These are phyloP conservation scores for Argentina anserina DNA, from an alignment of 306 rosid genomes.

Conservation along the genomic window DNA sequence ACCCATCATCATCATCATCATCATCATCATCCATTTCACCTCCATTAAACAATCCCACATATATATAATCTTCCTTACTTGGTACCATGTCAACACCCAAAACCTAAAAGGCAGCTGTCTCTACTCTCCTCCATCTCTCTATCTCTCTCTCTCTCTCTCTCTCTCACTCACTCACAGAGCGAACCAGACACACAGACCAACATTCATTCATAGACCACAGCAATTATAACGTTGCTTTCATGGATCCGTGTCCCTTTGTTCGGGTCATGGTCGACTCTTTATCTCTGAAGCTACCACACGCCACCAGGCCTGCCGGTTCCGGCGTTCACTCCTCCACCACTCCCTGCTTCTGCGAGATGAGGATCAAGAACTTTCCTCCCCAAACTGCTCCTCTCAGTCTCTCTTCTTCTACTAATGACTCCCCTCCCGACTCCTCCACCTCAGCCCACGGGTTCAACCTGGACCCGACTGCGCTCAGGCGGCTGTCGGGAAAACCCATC, in stretches of 20 bases:
- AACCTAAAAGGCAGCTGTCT: constrained; percentile 11
- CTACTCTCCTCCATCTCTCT: neutral
- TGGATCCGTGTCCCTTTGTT: constrained; percentile 93
- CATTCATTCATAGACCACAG: neutral
- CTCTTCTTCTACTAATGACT: constrained; percentile 28
- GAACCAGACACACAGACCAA: neutral
- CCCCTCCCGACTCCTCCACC: constrained; percentile 43
- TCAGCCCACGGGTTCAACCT: constrained; percentile 60
- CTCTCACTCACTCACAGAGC: neutral
- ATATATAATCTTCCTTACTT: neutral
- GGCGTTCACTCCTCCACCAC: constrained; percentile 82
- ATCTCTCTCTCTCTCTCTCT: neutral
- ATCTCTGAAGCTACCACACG: constrained; percentile 61
- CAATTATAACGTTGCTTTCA: constrained; percentile 3
- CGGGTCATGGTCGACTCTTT: constrained; percentile 61
- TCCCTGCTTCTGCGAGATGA: constrained; percentile 76
- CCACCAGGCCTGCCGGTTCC: constrained; percentile 42
- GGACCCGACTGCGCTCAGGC: constrained; percentile 49
- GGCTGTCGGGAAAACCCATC: constrained; percentile 42
- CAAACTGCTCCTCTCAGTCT: constrained; percentile 68
- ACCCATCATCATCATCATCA: constrained; percentile 2
- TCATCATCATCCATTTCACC: constrained; percentile 17
- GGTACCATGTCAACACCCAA: neutral
- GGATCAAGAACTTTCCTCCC: constrained; percentile 48
- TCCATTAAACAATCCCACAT: constrained; percentile 1